phyloP scores from a whole-genome alignment of 2,329 filamentous ascomycete genomes.

The Aspergillus caelatus region DNA sequence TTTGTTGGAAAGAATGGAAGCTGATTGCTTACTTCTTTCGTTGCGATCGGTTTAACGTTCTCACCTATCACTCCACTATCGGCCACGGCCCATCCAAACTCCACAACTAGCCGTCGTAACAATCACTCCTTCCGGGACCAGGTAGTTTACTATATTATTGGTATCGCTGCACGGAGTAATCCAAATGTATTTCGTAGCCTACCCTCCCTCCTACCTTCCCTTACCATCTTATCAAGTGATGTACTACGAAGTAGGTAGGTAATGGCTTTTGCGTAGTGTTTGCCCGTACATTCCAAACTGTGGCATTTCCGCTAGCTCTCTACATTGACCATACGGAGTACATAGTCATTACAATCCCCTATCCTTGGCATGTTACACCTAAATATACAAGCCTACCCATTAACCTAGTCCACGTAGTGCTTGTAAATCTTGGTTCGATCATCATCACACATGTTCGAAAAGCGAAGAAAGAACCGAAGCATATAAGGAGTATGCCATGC shows the following conservation, averaged over 20 bases:
- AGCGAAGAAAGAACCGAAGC: background rate
- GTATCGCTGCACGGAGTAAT: background rate
- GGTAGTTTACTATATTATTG: too few species aligned
- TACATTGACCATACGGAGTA: background rate
- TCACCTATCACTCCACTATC: conserved; percentile 10
- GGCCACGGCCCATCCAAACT: conserved; percentile 7
- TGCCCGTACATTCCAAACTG: background rate
- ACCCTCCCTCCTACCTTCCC: too few species aligned
- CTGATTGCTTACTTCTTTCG: background rate
- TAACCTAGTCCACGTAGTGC: background rate
- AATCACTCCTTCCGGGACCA: background rate
- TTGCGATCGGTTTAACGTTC: conserved; percentile 13
- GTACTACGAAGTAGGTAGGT: background rate
- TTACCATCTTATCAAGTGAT: background rate
- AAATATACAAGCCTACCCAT: background rate
- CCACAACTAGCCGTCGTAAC: conserved; percentile 12
- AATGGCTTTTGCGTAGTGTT: background rate
- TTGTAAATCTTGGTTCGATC: background rate
- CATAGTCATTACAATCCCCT: background rate
- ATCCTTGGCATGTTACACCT: conserved; percentile 1
- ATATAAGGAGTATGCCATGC: background rate
- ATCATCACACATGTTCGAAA: background rate
- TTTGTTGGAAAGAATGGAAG: background rate
- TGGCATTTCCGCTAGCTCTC: background rate
- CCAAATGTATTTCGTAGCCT: too few species aligned